Percentiles rank a stretch among this genome's conserved stretches.
These are phyloP conservation scores for Ophiocordyceps sinensis DNA, from an alignment of 2,329 filamentous ascomycete genomes.

Conservation along the genomic window DNA sequence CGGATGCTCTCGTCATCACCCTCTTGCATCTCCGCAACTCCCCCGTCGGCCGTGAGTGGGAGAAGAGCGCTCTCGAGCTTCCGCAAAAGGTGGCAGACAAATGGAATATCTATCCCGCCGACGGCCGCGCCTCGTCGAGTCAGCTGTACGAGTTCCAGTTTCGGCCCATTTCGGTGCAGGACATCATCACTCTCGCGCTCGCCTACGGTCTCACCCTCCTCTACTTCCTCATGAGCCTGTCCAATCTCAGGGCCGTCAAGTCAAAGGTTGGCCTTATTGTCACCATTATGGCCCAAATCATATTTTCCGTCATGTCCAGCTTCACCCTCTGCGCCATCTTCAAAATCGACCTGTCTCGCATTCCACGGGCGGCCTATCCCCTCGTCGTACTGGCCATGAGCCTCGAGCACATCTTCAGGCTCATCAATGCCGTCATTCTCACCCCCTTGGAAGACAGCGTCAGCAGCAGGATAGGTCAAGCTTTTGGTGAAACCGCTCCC, in stretches of 20 bases:
- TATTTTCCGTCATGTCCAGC: slow-evolving; percentile 61
- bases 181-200: slow-evolving; percentile 46
- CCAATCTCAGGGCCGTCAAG: slow-evolving; percentile 59
- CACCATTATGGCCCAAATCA: slow-evolving; percentile 55
- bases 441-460: slow-evolving; percentile 56
- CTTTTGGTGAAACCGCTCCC: slow-evolving; percentile 59
- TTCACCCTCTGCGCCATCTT: slow-evolving; percentile 67
- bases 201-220: slow-evolving; percentile 49
- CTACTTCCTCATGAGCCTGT: slow-evolving; percentile 54
- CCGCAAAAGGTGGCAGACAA: slow-evolving; percentile 31
- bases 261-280: slow-evolving; percentile 59
- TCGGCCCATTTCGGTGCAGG: slow-evolving; percentile 53
- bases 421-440: slow-evolving; percentile 64
- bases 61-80: slow-evolving; percentile 39
- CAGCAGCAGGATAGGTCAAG: slow-evolving; percentile 54
- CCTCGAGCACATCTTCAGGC: slow-evolving; percentile 62
- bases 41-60: slow-evolving; percentile 50
- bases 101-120: slow-evolving; percentile 52
- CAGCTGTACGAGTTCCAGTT: slow-evolving; percentile 69
- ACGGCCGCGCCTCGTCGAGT: slow-evolving; percentile 37
- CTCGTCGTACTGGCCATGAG: slow-evolving; percentile 65
- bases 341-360: slow-evolving; percentile 59
- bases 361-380: slow-evolving; percentile 61
- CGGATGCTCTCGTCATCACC: slow-evolving; percentile 67
- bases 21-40: slow-evolving; percentile 55